Base-by-base conservation (phyloP, 2,329 filamentous ascomycete species). In the Botryosphaeria agaves region DNA sequence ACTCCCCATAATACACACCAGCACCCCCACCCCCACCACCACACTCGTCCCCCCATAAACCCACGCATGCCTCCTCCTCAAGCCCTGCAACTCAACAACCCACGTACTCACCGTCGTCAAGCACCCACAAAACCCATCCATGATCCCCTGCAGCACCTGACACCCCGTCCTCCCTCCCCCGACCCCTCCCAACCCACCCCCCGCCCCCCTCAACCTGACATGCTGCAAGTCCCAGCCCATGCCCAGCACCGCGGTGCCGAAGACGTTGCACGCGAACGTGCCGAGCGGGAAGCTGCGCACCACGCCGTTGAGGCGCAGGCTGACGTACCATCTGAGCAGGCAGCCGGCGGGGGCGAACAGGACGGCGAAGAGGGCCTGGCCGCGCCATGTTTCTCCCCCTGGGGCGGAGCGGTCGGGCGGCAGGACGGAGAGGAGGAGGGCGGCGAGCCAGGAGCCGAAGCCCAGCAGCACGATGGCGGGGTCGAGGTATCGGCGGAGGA, bases 311-410 rank as follows among this genome's bases (percentile, higher is more conserved):
- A 93, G 64, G 15, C 59, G 51, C 5, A 79, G 47, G 0, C 78
- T 78, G 1, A 69, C 52, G 47, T 83, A 85, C 56, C 80, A 92
- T 3, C 87, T 69, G 0, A 66, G 47, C 0, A 93, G 53, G 40
- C 78, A 85, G 0, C 87, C 87, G 0, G 82, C 40, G 0, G 87
- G 87, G 1, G 83, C 79, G 43, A 94, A 89, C 2, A 84, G 72
- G 16, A 89, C 60, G 0, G 83, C 69, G 42, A 93, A 87, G 1
- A 81, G 57, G 0, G 69, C 77, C 28, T 74, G 58, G 2, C 78
- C 76, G 23, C 85, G 78, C 85, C 84, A 93, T 12, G 55, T 55
- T 24, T 79, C 64, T 12, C 55, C 44, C 11, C 35, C 34, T 49
- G 51, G 53, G n/a, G 37, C 33, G 1, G 40, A 39, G n/a, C 36